Evolutionary conservation across 768 basidiomycete genomes (phyloP).

Genomic region (Suillus spraguei): DNA sequence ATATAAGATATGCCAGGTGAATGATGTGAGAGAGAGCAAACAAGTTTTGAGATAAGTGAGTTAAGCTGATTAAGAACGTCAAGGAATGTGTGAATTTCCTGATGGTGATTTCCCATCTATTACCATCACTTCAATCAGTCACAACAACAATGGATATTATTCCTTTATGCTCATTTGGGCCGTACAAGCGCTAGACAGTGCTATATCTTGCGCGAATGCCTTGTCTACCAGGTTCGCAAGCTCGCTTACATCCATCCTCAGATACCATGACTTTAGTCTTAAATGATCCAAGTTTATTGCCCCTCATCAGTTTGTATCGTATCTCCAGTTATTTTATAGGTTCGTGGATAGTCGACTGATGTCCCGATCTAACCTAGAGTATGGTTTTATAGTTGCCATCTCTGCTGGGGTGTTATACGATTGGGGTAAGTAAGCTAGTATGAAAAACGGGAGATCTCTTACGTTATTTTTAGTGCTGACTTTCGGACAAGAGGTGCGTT

Average conservation of each 20-base stretch:
- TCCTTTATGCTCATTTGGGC: not conserved
- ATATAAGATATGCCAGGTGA: too few relatives aligned
- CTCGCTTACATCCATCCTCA: not conserved
- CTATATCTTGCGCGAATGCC: not conserved
- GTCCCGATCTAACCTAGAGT: not conserved
- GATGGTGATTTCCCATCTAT: too few relatives aligned
- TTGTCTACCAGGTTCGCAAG: not conserved
- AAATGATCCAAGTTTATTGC: not conserved
- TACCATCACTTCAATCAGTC: too few relatives aligned
- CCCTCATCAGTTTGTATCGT: not conserved
- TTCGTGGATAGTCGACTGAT: not conserved
- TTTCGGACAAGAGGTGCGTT: not conserved
- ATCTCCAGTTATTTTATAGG: not conserved
- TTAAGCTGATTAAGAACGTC: too few relatives aligned
- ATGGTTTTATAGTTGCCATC: not conserved
- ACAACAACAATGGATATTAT: not conserved
- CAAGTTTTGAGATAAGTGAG: too few relatives aligned
- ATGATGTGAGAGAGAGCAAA: too few relatives aligned
- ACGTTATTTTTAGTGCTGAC: not conserved
- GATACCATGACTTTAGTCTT: not conserved
- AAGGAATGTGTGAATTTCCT: too few relatives aligned
- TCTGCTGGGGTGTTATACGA: not conserved
- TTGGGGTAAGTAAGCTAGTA: not conserved
- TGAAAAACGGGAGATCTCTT: not conserved
- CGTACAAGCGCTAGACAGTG: not conserved